Base-by-base conservation (phyloP, 2,329 filamentous ascomycete species). In the Monilinia vaccinii-corymbosi region DNA sequence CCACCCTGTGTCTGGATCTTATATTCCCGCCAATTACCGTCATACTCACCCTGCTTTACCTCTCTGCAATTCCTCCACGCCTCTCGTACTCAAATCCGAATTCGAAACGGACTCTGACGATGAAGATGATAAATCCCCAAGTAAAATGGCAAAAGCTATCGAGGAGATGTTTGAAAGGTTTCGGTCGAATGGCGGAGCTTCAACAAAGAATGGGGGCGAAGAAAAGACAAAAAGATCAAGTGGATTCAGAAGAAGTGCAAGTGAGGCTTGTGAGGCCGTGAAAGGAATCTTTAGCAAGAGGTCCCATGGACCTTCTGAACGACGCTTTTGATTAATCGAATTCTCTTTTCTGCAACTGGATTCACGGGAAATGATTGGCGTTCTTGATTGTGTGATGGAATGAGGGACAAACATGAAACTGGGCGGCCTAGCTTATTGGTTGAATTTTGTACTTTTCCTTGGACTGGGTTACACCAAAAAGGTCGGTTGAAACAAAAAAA, bases 141-240 rank as follows among this genome's bases (percentile, higher is more conserved):
- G 18, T 31, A 60, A 31, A 9, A 60, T 60, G 49, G 42, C 57
- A 2, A 60, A 55, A 55, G 57, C 57, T 16, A 60, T 60, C 31
- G 57, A 60, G 16, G 57, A 59, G 18, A 60, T 60, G 49, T 55
- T 55, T 32, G 57, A 55, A 23, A 60, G 47, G n/a, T 60, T 60
- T 38, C n/a, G 57, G 2, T 58, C 14, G 6, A 58, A 44, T 6
- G 36, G 46, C 1, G 56, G 56, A 14, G 18, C 6, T 28, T 49
- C 45, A 14, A 40, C 28, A 4, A 51, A 58, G 21, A 31, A 21
- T 51, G 45, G n/a, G 2, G 14, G 45, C 5, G 36, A 47, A 21
- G 57, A 60, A 38, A 60, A 48, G n/a, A 23, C 31, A 2, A 55
- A 38, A 36, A 55, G 57, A 55, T 38, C 49, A n/a, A 32, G 57